Evolutionary conservation across 495 filamentous ascomycete species (phyloP).

Genomic region (Corynascus novoguineensis): DNA sequence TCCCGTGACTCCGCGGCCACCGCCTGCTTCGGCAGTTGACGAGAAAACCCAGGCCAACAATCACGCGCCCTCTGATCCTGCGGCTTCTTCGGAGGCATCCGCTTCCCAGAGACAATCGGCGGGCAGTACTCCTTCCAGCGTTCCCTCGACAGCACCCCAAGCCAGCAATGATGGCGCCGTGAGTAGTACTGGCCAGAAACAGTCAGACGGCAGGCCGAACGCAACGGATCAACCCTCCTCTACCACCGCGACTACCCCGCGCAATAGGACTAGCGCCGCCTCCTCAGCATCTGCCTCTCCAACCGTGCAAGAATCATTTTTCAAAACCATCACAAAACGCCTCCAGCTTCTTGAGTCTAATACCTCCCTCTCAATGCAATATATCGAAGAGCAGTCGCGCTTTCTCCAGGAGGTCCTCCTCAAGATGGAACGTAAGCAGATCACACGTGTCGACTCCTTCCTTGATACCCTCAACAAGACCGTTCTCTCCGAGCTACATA

Average conservation of each 20-base stretch:
- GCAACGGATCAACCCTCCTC: constrained; percentile 5
- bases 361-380: constrained; percentile 85
- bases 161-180: constrained; percentile 7
- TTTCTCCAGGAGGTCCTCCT: constrained; percentile 86
- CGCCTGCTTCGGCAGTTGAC: constrained; percentile 2
- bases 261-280: constrained; percentile 41
- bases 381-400: constrained; percentile 92
- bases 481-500: constrained; percentile 76
- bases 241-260: constrained; percentile 19
- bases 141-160: constrained; percentile 4
- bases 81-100: constrained; percentile 8
- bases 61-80: constrained; percentile 5
- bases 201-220: constrained; percentile 6
- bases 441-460: constrained; percentile 74
- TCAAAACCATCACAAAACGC: constrained; percentile 91
- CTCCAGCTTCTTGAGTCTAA: constrained; percentile 87
- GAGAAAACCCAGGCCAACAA: constrained; percentile 7
- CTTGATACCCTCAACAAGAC: constrained; percentile 79
- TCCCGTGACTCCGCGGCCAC: constrained; percentile 7
- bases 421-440: constrained; percentile 83
- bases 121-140: background rate
- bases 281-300: constrained; percentile 60
- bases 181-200: constrained; percentile 10
- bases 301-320: constrained; percentile 93
- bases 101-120: constrained; percentile 12